Evolutionary conservation across 2,329 filamentous ascomycete genomes (phyloP), one percentile per base, ranked within the genome.

Genomic region (Phyllosticta capitalensis): DNA sequence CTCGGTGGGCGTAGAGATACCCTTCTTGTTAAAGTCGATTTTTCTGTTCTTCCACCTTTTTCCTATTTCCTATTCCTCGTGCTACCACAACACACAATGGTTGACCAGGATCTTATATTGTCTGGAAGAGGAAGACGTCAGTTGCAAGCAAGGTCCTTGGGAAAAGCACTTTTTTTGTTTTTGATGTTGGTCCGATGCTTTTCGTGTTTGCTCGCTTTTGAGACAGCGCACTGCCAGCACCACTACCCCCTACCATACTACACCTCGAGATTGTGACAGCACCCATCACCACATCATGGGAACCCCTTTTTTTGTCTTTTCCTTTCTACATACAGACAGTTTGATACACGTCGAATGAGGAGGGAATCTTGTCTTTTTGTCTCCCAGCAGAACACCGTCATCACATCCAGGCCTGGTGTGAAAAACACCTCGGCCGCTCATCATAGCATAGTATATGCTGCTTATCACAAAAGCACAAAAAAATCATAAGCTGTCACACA

Each of bases 1-100:
- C 30, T 54, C 54, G 21, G 54, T 60, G 58, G 58, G 50, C 58
- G 58, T 50, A 60, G 54, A 60, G 58, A 60, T 60, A 60, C 58
- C 58, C 58, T 56, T 60, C 54, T 60, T 60, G 58, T 60, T 56
- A 45, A 52, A 51, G 52, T 55, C 51, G 26, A 38, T 28, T 38
- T 55, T 55, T 59, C 33, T 19, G 20, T 53, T 54, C 24, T 59
- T 54, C 55, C 14, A 5, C 24, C 3, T 54, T 54, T 22, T 20
- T 48, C 22, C 33, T 54, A 33, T 48, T 48, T 26, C 17, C 21
- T 20, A 54, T 24, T 59, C 38, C 17, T 45, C 38, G 14, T n/a
- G 38, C 38, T 45, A 14, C 38, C 38, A n/a, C 38, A 38, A 38
- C 30, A 38, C 22, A 52, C 50, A 52, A 22, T 6, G 50, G 50